Evolutionary conservation across 202 grass and related monocot genomes (phyloP).

Genomic region (Panicum hallii): DNA sequence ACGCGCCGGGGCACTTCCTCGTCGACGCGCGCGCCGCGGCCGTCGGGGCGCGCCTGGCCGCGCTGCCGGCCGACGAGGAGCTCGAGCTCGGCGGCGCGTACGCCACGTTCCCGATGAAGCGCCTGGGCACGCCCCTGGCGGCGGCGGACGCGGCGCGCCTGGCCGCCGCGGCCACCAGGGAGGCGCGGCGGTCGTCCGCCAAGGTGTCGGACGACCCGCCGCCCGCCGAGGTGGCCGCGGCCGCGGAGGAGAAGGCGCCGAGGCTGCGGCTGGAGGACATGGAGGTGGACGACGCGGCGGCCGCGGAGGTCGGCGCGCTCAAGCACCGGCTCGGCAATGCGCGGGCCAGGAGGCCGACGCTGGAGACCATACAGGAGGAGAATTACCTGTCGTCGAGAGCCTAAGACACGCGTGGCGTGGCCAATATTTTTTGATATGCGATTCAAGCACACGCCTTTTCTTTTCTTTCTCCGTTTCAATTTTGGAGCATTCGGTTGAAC

Average conservation of each 20-base stretch:
- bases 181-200: conserved; percentile 53
- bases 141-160: conserved; percentile 57
- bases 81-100: conserved; percentile 72
- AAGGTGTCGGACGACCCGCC: conserved; percentile 43
- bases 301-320: conserved; percentile 55
- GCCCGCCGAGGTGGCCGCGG: rapidly evolving
- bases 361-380: conserved; percentile 93
- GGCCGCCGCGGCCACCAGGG: conserved; percentile 50
- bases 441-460: neutral
- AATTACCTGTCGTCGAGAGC: conserved; percentile 40
- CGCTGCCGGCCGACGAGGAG: conserved; percentile 78
- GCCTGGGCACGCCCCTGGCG: conserved; percentile 52
- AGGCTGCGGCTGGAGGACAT: conserved; percentile 57
- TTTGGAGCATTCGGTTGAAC: neutral
- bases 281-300: conserved; percentile 50
- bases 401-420: neutral
- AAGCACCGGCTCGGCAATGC: conserved; percentile 70
- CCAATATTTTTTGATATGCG: neutral
- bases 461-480: neutral
- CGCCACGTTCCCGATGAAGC: conserved; percentile 78
- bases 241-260: neutral
- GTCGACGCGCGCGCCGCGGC: conserved; percentile 52
- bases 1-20: conserved; percentile 82
- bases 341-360: conserved; percentile 61
- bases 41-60: conserved; percentile 55